Evolutionary conservation across 306 rosid species (phyloP).

Genomic region (Myrica gale): DNA sequence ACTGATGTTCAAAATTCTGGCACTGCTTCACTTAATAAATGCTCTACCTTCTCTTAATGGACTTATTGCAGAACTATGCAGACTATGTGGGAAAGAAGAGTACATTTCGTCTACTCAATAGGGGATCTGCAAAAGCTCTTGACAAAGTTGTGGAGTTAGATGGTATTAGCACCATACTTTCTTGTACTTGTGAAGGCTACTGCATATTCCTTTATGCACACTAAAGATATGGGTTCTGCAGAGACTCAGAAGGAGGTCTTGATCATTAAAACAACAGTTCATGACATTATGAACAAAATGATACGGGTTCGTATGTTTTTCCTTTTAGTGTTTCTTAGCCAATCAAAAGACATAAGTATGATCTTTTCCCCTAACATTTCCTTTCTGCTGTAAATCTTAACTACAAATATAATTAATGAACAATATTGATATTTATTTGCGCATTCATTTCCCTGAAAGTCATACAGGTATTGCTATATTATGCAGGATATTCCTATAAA

Average conservation of each 20-base stretch:
- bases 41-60: constrained; percentile 25
- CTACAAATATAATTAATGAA: background rate
- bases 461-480: background rate
- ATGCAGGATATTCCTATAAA: constrained; percentile 88
- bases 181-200: constrained; percentile 16
- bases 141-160: constrained; percentile 91
- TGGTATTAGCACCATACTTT: constrained; percentile 47
- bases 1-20: constrained; percentile 9
- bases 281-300: constrained; percentile 91
- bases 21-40: constrained; percentile 10
- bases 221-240: constrained; percentile 45
- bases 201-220: constrained; percentile 26
- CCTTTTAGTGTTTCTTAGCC: constrained; percentile 4
- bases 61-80: constrained; percentile 65
- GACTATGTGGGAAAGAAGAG: constrained; percentile 79
- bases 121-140: constrained; percentile 97
- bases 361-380: background rate
- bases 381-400: background rate
- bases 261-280: constrained; percentile 89
- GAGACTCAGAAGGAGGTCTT: constrained; percentile 86
- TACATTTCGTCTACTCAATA: constrained; percentile 92
- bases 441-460: too few relatives aligned
- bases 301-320: constrained; percentile 52
- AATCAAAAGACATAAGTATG: background rate
- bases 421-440: background rate